Evolutionary conservation across 2,329 filamentous ascomycete species (phyloP).

Genomic region (Neonectria hederae): DNA sequence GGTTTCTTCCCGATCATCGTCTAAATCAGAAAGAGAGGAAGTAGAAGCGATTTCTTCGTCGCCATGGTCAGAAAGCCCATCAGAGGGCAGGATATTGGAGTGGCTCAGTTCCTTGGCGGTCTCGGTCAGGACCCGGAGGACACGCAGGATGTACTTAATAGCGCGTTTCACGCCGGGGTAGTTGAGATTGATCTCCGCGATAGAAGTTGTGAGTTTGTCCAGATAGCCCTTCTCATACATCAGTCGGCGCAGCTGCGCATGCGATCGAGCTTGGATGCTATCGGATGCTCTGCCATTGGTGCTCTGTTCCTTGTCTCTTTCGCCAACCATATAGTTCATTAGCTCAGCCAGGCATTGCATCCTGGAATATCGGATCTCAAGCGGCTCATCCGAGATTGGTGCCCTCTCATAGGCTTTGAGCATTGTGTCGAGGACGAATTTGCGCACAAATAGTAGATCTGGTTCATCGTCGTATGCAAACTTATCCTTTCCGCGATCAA

Average conservation of each 20-base stretch:
- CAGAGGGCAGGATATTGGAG: conserved; percentile 75
- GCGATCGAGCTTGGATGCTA: conserved; percentile 63
- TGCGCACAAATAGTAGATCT: conserved; percentile 90
- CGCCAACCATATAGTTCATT: conserved; percentile 90
- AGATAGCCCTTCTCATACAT: conserved; percentile 99
- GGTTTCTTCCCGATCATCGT: conserved; percentile 90
- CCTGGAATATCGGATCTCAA: conserved; percentile 87
- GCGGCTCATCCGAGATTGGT: conserved; percentile 77
- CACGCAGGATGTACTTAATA: conserved; percentile 94
- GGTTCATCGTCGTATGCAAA: conserved; percentile 79
- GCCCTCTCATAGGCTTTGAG: conserved; percentile 93
- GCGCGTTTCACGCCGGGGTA: conserved; percentile 93
- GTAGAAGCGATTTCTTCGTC: conserved; percentile 90
- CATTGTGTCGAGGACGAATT: conserved; percentile 93
- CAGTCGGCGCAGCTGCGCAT: conserved; percentile 86
- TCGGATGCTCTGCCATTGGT: conserved; percentile 53
- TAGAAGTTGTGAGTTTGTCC: conserved; percentile 85
- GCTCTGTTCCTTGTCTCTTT: conserved; percentile 72
- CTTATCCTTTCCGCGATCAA: conserved; percentile 64
- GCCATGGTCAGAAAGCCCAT: conserved; percentile 71
- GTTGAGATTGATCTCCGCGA: conserved; percentile 94
- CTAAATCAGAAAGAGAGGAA: conserved; percentile 88
- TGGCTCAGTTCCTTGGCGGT: conserved; percentile 89
- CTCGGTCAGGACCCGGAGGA: conserved; percentile 85
- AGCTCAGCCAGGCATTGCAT: conserved; percentile 89